These are phyloP conservation scores for Abrus pulchellus DNA, from an alignment of 306 rosid species.

Conservation along the genomic window DNA sequence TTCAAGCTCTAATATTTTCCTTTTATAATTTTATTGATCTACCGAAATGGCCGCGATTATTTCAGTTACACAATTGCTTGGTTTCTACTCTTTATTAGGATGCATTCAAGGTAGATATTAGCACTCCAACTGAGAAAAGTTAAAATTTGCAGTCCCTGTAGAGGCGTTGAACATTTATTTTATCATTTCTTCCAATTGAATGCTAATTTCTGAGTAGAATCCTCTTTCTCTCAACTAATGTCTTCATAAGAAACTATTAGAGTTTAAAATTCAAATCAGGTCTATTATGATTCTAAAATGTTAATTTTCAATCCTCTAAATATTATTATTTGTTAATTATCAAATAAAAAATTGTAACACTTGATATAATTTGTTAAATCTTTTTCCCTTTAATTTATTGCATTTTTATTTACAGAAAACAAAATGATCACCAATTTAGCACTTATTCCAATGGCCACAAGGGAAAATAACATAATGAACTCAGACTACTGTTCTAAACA, in stretches of 20 bases:
- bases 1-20: not conserved
- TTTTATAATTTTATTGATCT: not conserved
- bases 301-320: no score
- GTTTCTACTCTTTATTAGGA: not conserved
- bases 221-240: conserved; percentile 1
- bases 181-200: not conserved
- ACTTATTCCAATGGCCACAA: conserved; percentile 1
- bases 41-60: not conserved
- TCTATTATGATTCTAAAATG: no score
- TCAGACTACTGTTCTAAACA: not conserved
- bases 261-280: no score
- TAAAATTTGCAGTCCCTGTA: not conserved
- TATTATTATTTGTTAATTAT: not conserved
- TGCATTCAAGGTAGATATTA: not conserved
- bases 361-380: not conserved
- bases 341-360: not conserved
- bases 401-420: not conserved
- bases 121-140: not conserved
- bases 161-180: not conserved
- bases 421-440: not conserved
- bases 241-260: not conserved
- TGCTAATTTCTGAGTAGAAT: not conserved
- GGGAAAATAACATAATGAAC: not conserved
- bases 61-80: conserved; percentile 1
- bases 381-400: not conserved